Conservation (phyloP, 208 protist genomes). For the Leishmania mexicana region DNA sequence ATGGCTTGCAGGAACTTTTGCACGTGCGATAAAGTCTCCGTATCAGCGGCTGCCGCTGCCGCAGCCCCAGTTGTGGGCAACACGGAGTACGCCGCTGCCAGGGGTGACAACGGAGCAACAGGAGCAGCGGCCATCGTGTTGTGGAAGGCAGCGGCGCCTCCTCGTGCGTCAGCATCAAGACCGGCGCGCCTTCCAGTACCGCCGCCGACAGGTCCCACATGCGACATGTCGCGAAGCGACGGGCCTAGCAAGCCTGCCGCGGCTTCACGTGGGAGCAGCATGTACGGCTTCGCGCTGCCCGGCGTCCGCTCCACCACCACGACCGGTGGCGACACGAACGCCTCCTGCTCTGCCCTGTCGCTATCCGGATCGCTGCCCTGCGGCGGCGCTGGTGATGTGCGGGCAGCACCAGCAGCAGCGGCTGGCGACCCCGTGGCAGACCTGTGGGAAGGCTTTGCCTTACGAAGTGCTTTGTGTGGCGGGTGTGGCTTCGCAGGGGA, state of each 20-base stretch:
- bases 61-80: slow-evolving; percentile 31
- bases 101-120: background rate
- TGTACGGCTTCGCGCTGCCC: slow-evolving; percentile 18
- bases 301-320: slow-evolving; percentile 16
- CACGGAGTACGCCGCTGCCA: slow-evolving; percentile 22
- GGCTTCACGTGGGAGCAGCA: slow-evolving; percentile 27
- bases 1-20: slow-evolving; percentile 29
- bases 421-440: background rate
- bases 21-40: slow-evolving; percentile 28
- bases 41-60: slow-evolving; percentile 26
- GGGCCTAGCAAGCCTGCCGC: slow-evolving; percentile 18
- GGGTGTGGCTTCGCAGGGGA: background rate
- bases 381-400: background rate
- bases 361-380: background rate
- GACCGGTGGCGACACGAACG: slow-evolving; percentile 3
- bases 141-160: background rate
- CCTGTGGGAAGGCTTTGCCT: background rate
- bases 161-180: background rate
- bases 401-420: background rate
- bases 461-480: background rate
- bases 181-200: background rate
- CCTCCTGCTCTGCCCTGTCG: background rate
- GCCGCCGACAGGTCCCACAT: background rate
- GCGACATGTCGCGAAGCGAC: slow-evolving; percentile 1
- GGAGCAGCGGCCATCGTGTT: background rate